Evolutionary conservation across 2,329 filamentous ascomycete genomes (phyloP), one percentile per base, ranked within the genome.

Genomic region (Blastomyces parvus): DNA sequence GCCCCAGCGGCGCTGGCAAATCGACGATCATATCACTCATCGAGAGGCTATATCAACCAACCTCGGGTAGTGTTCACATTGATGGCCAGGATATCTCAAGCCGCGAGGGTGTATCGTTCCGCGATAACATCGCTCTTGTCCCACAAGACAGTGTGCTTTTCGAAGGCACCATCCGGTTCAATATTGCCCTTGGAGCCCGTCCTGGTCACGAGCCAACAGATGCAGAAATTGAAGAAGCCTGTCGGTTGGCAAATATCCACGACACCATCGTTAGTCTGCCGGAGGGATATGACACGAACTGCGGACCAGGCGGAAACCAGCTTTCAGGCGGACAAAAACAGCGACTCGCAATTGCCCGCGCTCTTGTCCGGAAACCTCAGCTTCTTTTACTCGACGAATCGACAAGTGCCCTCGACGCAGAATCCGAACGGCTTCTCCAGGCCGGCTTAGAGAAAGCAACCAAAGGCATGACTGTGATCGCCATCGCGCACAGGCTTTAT

Each of bases 101-200:
- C 69, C 83, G 91, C 69, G 83, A 83, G 59, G 80, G 90, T 0
- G 82, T 87, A 65, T 83, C 86, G 63, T 78, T 91, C n/a, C 82
- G 88, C 36, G 85, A 84, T 22, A 81, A 87, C 0, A 76, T 91
- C 2, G 86, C 87, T 59, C 90, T 91, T 68, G 91, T 91, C 62
- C 88, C 88, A 4, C 86, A 90, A 76, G 88, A 91, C 67, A 88
- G 88, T 0, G 87, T 90, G 1, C 80, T 91, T 19, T 91, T 91
- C 75, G 88, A 86, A 3, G 89, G 89, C 52, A 90, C 88, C 0
- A 78, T 91, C 38, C 81, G 88, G 59, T 85, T 81, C 64, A 91
- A 91, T 70, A 80, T 91, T 14, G 88, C 91, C 69, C 85, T 81
- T 3, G 79, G 79, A 8, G 60, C 61, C 13, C 48, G 64, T 11